Evolutionary conservation across 2,329 filamentous ascomycete species (phyloP).

Genomic region (Sclerotinia glacialis): DNA sequence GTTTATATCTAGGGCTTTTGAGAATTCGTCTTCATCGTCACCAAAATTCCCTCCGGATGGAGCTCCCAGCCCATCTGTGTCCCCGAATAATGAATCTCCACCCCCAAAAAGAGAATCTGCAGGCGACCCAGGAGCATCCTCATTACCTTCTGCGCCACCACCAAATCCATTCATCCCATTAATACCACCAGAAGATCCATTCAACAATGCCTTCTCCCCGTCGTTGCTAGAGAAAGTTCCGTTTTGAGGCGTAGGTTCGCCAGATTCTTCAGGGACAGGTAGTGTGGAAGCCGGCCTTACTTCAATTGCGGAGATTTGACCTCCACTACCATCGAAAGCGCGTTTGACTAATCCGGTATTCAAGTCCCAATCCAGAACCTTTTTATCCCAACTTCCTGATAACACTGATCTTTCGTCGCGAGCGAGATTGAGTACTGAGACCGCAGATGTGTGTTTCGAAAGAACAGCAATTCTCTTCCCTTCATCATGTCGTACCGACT

Average conservation of each 20-base stretch:
- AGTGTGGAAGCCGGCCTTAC: conserved; percentile 73
- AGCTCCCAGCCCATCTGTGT: conserved; percentile 57
- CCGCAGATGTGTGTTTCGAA: conserved; percentile 82
- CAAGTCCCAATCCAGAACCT: conserved; percentile 89
- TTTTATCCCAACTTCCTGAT: conserved; percentile 96
- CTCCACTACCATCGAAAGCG: conserved; percentile 71
- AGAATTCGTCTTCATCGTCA: conserved; percentile 83
- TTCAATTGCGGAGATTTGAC: conserved; percentile 87
- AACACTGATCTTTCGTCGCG: conserved; percentile 83
- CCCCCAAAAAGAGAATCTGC: conserved; percentile 72
- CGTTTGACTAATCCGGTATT: conserved; percentile 77
- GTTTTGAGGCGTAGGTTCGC: conserved; percentile 55
- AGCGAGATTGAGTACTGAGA: conserved; percentile 79
- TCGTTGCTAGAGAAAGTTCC: conserved; percentile 79
- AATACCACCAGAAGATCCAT: conserved; percentile 48
- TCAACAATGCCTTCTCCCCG: conserved; percentile 52
- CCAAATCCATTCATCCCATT: conserved; percentile 42
- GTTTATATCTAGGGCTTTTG: conserved; percentile 61
- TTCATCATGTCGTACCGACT: conserved; percentile 91
- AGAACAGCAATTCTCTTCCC: conserved; percentile 83
- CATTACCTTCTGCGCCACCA: conserved; percentile 45
- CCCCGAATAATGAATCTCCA: conserved; percentile 87
- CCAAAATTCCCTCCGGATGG: conserved; percentile 62
- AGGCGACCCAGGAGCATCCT: conserved; percentile 63
- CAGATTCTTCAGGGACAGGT: conserved; percentile 71